A percentile compares a stretch with the other conserved stretches of the same genome.
Evolutionary conservation across 2,329 filamentous ascomycete species (phyloP).

Genomic region (Colletotrichum costaricense): DNA sequence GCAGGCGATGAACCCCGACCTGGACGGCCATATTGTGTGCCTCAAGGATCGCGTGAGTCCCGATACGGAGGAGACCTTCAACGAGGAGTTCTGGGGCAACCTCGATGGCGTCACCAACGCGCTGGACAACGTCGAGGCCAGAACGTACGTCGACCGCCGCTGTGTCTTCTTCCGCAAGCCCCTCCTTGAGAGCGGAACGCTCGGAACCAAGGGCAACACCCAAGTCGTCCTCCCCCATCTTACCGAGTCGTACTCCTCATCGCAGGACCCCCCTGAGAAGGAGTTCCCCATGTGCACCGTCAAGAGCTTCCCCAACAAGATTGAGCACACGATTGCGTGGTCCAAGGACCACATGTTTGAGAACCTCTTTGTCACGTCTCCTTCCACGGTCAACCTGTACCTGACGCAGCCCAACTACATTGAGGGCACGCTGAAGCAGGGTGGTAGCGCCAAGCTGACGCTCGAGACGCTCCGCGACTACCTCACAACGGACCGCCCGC

Average conservation of each 20-base stretch:
- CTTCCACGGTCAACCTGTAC: conserved; percentile 94
- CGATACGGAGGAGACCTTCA: conserved; percentile 94
- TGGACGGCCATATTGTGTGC: conserved; percentile 85
- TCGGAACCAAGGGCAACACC: conserved; percentile 99
- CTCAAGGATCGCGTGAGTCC: conserved; percentile 90
- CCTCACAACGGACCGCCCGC: conserved; percentile 89
- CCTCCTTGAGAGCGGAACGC: conserved; percentile 92
- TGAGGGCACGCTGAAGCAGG: conserved; percentile 87
- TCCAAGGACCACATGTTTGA: conserved; percentile 92
- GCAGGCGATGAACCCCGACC: conserved; percentile 93
- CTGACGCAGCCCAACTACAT: conserved; percentile 92
- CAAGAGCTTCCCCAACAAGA: conserved; percentile 96
- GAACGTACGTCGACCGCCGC: conserved; percentile 94
- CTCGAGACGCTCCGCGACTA: conserved; percentile 91
- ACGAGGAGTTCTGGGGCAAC: conserved; percentile 89
- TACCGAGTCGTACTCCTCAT: conserved; percentile 95
- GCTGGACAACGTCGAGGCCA: conserved; percentile 95
- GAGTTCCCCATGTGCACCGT: conserved; percentile 99
- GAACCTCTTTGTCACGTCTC: conserved; percentile 90
- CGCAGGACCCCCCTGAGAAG: conserved; percentile 97
- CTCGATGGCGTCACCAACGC: conserved; percentile 97
- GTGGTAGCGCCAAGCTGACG: conserved; percentile 94
- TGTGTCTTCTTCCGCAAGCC: conserved; percentile 99
- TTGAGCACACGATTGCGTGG: conserved; percentile 99
- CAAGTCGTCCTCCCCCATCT: conserved; percentile 92